Evolutionary conservation across 108 stramenopile genomes (phyloP).

Genomic region (Stephanodiscus triporus): DNA sequence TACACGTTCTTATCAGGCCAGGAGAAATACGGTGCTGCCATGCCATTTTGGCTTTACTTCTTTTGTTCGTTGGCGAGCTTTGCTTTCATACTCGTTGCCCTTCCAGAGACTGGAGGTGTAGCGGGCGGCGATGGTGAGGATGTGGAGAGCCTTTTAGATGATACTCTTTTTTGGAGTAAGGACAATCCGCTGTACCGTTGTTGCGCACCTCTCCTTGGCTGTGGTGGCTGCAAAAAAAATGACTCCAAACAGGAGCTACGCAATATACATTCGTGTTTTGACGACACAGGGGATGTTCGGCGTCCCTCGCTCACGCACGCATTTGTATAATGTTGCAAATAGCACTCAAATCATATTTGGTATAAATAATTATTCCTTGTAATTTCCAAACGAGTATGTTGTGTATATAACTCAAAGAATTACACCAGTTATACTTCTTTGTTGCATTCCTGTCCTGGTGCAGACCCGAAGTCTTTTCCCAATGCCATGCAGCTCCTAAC

Average conservation of each 20-base stretch:
- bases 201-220: constrained; percentile 3
- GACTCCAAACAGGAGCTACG: constrained; percentile 34
- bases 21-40: constrained; percentile 37
- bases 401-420: too few species aligned
- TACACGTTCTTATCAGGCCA: constrained; percentile 53
- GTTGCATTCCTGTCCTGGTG: too few species aligned
- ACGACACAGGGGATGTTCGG: constrained; percentile 16
- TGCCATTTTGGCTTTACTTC: constrained; percentile 54
- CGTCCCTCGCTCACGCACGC: background rate
- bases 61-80: constrained; percentile 31
- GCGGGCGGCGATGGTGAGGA: constrained; percentile 42
- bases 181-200: constrained; percentile 24
- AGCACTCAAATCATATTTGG: too few species aligned
- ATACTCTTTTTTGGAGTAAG: constrained; percentile 45
- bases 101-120: constrained; percentile 52
- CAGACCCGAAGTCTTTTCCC: too few species aligned
- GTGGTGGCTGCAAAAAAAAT: constrained; percentile 4
- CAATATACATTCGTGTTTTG: constrained; percentile 52
- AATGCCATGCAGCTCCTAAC: too few species aligned
- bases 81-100: constrained; percentile 37
- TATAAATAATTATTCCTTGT: background rate
- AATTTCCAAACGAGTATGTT: too few species aligned
- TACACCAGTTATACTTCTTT: too few species aligned
- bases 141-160: constrained; percentile 45
- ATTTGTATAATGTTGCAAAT: too few species aligned